Conservation (phyloP, 2,329 filamentous ascomycete genomes). For the Venturia asperata region DNA sequence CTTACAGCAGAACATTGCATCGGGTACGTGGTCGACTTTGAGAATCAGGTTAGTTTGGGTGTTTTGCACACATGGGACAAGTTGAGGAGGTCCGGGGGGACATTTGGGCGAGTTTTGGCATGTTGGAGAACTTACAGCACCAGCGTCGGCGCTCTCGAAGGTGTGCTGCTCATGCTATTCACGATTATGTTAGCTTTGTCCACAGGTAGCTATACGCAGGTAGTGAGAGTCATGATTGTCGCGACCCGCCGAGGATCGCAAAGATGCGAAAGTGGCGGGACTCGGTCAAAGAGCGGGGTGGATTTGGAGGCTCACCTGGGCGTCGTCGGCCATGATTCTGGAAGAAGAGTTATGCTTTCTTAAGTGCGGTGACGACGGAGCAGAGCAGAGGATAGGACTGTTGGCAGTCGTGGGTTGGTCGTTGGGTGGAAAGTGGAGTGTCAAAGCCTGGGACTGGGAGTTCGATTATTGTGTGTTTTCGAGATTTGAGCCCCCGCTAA, state of each 20-base stretch:
- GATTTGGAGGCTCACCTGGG: constrained; percentile 48
- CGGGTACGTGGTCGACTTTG: constrained; percentile 71
- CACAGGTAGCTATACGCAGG: background rate
- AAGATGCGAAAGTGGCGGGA: constrained; percentile 19
- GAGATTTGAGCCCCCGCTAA: constrained; percentile 1
- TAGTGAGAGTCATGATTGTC: constrained; percentile 30
- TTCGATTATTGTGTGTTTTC: background rate
- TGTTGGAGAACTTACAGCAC: constrained; percentile 47
- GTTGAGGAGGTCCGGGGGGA: background rate
- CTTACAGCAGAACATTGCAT: constrained; percentile 90
- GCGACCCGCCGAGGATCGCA: constrained; percentile 27
- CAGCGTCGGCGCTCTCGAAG: constrained; percentile 94
- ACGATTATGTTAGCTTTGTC: constrained; percentile 1
- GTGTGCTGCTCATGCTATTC: constrained; percentile 53
- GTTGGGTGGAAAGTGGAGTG: background rate
- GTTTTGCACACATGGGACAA: background rate
- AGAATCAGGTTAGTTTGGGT: constrained; percentile 19
- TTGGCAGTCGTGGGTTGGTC: background rate
- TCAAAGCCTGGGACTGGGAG: background rate
- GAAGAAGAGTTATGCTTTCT: constrained; percentile 24
- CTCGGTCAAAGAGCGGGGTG: constrained; percentile 20
- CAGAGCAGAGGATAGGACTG: constrained; percentile 22
- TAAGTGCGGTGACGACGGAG: constrained; percentile 28
- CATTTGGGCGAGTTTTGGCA: background rate
- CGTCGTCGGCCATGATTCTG: constrained; percentile 59